A percentile compares a stretch with the other conserved stretches of the same genome.
Conservation (phyloP, 495 filamentous ascomycete species). For the Xylaria cubensis region DNA sequence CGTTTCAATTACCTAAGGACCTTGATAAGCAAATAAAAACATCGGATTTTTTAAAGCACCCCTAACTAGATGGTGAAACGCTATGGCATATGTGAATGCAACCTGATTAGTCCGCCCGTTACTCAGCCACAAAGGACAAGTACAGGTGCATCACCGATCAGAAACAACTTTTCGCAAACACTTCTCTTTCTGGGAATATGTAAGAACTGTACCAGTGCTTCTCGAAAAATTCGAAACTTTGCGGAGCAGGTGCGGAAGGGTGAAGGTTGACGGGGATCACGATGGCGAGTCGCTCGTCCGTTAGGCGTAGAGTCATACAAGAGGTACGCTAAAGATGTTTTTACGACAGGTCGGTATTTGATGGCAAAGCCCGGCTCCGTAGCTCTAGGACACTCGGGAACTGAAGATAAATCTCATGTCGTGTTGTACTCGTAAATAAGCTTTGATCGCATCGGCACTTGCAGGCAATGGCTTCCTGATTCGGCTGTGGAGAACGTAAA, state of each 20-base stretch:
- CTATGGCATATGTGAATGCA: background rate
- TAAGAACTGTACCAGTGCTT: background rate
- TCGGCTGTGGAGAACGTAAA: background rate
- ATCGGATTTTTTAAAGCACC: conserved; percentile 15
- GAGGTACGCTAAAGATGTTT: background rate
- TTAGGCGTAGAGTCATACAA: background rate
- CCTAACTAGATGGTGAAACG: conserved; percentile 13
- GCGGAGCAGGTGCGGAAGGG: background rate
- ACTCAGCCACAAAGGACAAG: conserved; percentile 9
- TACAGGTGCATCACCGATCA: background rate
- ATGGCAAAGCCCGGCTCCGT: background rate
- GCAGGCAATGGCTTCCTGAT: background rate
- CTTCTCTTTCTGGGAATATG: background rate
- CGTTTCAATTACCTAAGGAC: background rate
- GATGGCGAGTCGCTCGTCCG: background rate
- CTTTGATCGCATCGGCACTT: background rate
- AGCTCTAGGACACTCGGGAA: background rate
- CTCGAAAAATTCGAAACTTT: background rate
- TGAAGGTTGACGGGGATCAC: background rate
- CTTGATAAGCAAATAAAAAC: conserved; percentile 3
- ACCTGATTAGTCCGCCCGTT: background rate
- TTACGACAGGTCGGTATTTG: background rate
- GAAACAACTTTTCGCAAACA: conserved; percentile 1
- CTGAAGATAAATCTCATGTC: background rate
- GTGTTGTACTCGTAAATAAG: background rate